Conservation (phyloP, 2,329 filamentous ascomycete genomes). For the Botrytis paeoniae region DNA sequence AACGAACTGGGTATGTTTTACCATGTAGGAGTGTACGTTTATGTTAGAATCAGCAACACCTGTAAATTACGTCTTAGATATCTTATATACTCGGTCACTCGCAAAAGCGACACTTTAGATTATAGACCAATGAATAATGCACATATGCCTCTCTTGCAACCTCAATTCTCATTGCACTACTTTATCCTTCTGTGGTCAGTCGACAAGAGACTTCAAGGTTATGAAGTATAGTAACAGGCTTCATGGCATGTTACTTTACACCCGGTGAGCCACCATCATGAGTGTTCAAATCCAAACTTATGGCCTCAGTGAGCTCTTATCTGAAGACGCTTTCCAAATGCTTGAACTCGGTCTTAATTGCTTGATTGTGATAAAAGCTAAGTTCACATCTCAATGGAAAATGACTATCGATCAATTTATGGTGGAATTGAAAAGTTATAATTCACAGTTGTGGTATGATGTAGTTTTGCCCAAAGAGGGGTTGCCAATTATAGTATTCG, state of each 20-base stretch:
- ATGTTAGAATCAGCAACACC: constrained; percentile 14
- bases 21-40: constrained; percentile 12
- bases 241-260: not conserved
- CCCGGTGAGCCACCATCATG: not conserved
- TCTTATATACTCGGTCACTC: constrained; percentile 11
- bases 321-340: not conserved
- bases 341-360: not conserved
- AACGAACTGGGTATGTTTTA: not conserved
- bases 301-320: not conserved
- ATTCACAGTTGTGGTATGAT: not conserved
- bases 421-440: too few species aligned
- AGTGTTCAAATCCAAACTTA: not conserved
- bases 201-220: not conserved
- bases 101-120: constrained; percentile 5
- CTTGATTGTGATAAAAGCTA: not conserved
- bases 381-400: not conserved
- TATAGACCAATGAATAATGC: constrained; percentile 1
- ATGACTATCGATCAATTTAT: not conserved
- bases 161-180: too few species aligned
- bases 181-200: not conserved
- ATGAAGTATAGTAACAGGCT: not conserved
- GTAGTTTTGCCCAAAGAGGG: not conserved
- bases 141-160: constrained; percentile 4
- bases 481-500: not conserved
- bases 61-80: constrained; percentile 19